Evolutionary conservation across 192 early-diverging fungal species (phyloP).

Genomic region (Mortierella antarctica): DNA sequence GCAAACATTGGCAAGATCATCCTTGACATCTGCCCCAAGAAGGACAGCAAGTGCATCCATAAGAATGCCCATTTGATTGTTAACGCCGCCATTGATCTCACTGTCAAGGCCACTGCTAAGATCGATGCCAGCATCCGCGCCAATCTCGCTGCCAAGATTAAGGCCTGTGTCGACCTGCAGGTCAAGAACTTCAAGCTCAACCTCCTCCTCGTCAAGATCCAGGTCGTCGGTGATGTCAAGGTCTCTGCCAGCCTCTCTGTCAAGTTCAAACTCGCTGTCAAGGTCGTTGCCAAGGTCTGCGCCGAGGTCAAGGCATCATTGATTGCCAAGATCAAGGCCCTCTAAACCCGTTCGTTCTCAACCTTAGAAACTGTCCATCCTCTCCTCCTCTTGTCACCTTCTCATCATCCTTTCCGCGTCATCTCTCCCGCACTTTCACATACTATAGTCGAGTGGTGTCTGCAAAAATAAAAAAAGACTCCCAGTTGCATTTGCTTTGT

Average conservation of each 20-base stretch:
- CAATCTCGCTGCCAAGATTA: conserved; percentile 33
- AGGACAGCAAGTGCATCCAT: conserved; percentile 42
- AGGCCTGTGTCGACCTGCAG: conserved; percentile 47
- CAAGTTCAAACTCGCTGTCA: conserved; percentile 45
- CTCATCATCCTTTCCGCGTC: background rate
- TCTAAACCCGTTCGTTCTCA: conserved; percentile 4
- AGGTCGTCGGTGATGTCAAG: conserved; percentile 36
- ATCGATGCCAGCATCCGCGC: conserved; percentile 34
- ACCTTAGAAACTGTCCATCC: background rate
- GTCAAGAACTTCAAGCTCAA: conserved; percentile 54
- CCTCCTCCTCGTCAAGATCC: conserved; percentile 45
- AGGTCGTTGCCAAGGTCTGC: conserved; percentile 32
- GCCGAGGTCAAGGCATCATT: conserved; percentile 30
- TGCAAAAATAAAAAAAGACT: background rate
- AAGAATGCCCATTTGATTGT: conserved; percentile 44
- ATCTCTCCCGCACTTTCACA: background rate
- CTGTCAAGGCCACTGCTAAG: conserved; percentile 48
- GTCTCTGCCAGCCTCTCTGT: conserved; percentile 18
- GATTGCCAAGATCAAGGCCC: conserved; percentile 35
- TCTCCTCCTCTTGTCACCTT: background rate
- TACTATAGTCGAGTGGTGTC: background rate
- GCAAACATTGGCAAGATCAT: conserved; percentile 46
- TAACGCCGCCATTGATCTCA: conserved; percentile 38
- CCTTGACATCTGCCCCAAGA: conserved; percentile 40
- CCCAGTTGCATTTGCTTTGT: background rate